phyloP scores from a whole-genome alignment of 257 asterid species.

The Prunella vulgaris region DNA sequence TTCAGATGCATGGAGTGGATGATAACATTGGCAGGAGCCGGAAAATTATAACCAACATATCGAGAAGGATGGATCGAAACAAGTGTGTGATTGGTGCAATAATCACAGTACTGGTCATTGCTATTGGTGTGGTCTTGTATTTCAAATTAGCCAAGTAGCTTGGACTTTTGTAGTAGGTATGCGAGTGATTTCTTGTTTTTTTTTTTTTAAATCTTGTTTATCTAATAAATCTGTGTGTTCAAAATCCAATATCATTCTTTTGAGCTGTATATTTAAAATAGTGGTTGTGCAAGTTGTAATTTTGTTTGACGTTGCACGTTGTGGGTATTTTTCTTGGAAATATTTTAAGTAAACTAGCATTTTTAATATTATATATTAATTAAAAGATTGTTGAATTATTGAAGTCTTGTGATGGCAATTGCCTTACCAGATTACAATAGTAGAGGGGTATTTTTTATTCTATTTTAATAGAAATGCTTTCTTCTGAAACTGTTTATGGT shows the following conservation, averaged over 20 bases:
- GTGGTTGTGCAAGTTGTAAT: conserved; percentile 9
- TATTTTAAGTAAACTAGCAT: neutral
- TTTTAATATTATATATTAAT: no score
- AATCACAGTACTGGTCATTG: conserved; percentile 43
- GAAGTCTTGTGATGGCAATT: neutral
- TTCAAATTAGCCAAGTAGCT: conserved; percentile 44
- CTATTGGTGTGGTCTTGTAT: conserved; percentile 48
- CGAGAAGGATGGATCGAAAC: conserved; percentile 71
- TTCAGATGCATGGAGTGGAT: conserved; percentile 66
- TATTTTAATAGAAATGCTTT: no score
- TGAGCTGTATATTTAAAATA: conserved; percentile 22
- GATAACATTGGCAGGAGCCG: conserved; percentile 64
- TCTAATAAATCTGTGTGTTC: conserved; percentile 14
- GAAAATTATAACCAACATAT: conserved; percentile 48
- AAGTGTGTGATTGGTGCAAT: conserved; percentile 58
- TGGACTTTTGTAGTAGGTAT: neutral
- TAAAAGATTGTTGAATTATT: neutral
- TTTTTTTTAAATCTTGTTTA: neutral
- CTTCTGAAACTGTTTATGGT: neutral
- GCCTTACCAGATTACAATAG: neutral
- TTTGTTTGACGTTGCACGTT: neutral
- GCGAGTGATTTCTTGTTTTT: neutral
- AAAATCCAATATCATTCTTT: neutral
- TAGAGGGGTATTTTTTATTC: neutral
- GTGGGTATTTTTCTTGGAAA: neutral